Conservation (phyloP, 768 basidiomycete genomes). For the Boletus tylopilopsis region DNA sequence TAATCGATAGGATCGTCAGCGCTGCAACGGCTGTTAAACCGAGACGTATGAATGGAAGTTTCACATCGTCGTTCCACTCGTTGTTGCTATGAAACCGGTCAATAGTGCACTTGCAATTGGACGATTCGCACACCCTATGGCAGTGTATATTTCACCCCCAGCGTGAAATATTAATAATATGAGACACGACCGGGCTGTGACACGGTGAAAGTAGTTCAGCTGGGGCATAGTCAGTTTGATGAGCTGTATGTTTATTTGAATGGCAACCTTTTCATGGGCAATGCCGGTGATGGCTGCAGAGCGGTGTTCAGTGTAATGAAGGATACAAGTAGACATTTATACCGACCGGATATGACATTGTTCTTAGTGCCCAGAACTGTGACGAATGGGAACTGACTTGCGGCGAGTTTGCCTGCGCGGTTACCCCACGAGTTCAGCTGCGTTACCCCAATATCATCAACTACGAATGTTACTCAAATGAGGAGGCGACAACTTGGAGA, state of each 20-base stretch:
- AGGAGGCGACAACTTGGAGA: not conserved
- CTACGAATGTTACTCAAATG: constrained; percentile 6
- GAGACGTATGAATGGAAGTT: constrained; percentile 20
- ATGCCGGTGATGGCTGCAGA: constrained; percentile 27
- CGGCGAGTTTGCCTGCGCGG: constrained; percentile 31
- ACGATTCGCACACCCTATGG: constrained; percentile 2
- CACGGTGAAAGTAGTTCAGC: constrained; percentile 46
- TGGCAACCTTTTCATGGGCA: constrained; percentile 29
- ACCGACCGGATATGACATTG: constrained; percentile 40
- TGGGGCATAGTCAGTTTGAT: constrained; percentile 12
- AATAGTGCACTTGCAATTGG: not conserved
- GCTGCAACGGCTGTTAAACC: constrained; percentile 38
- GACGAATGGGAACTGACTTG: constrained; percentile 40
- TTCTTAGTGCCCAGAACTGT: constrained; percentile 48
- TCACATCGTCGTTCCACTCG: not conserved
- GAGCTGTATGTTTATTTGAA: not conserved
- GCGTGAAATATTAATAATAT: constrained; percentile 49
- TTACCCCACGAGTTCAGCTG: constrained; percentile 25
- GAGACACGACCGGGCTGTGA: constrained; percentile 44
- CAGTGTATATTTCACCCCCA: constrained; percentile 14
- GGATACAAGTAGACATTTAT: too few species aligned
- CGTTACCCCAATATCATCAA: not conserved
- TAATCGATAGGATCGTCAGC: constrained; percentile 40
- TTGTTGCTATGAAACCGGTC: constrained; percentile 2
- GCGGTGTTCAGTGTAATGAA: not conserved